phyloP scores from a whole-genome alignment of 2,329 filamentous ascomycete species.

The Biscogniauxia sp. region DNA sequence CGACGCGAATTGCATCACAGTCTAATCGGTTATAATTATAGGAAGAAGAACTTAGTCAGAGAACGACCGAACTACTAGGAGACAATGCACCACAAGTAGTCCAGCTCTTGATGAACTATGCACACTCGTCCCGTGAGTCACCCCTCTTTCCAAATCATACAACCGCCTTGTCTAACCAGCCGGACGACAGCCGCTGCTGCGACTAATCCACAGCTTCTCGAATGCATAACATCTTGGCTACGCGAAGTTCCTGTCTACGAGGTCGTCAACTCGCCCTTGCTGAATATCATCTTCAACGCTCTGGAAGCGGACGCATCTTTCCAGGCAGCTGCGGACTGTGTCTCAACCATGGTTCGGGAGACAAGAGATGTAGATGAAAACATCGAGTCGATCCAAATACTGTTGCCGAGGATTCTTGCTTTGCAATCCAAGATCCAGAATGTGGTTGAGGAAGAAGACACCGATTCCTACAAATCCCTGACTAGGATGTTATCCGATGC shows the following conservation, averaged over 20 bases:
- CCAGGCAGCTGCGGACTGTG: constrained; percentile 84
- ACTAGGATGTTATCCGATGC: constrained; percentile 91
- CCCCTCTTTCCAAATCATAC: neutral
- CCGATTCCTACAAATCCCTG: constrained; percentile 80
- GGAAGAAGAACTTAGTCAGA: constrained; percentile 89
- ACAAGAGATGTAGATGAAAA: constrained; percentile 93
- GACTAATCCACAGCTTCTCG: constrained; percentile 84
- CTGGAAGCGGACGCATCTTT: constrained; percentile 75
- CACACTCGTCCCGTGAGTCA: constrained; percentile 80
- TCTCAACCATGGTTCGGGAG: constrained; percentile 88
- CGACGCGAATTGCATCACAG: constrained; percentile 36
- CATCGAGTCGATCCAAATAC: constrained; percentile 72
- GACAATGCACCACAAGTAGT: constrained; percentile 89
- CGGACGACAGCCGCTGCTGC: constrained; percentile 62
- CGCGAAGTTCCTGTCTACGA: constrained; percentile 83
- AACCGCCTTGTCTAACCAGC: constrained; percentile 16
- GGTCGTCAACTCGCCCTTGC: constrained; percentile 80
- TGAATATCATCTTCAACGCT: constrained; percentile 77
- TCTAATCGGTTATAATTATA: constrained; percentile 54
- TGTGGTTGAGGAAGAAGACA: constrained; percentile 76
- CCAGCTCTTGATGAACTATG: constrained; percentile 82
- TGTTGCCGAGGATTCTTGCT: constrained; percentile 78
- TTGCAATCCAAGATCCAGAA: constrained; percentile 74
- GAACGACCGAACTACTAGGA: constrained; percentile 85
- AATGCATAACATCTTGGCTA: constrained; percentile 96